A percentile compares a stretch with the other conserved stretches of the same genome.
Evolutionary conservation across 805 yeast species (phyloP).

Genomic region (Hanseniaspora guilliermondii): DNA sequence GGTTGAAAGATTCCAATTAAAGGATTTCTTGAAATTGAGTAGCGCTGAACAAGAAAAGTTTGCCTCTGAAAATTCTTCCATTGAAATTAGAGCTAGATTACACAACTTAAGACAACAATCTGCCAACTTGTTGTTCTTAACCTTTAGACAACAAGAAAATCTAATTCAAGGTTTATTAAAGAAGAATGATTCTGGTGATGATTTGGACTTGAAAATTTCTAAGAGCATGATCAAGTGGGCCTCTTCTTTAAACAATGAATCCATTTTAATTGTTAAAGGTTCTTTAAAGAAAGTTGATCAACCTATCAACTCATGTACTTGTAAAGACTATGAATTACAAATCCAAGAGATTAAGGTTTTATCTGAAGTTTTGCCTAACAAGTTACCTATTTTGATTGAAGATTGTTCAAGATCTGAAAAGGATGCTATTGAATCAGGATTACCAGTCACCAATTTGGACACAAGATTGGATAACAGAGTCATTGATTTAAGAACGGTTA

Average conservation of each 20-base stretch:
- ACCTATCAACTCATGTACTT: constrained; percentile 77
- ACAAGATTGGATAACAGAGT: constrained; percentile 92
- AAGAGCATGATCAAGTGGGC: constrained; percentile 97
- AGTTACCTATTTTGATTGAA: constrained; percentile 86
- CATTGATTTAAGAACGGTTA: constrained; percentile 89
- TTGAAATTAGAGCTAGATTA: constrained; percentile 83
- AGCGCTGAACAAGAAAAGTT: constrained; percentile 29
- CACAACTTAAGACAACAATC: constrained; percentile 93
- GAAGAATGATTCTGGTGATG: constrained; percentile 29
- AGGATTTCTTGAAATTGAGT: constrained; percentile 29
- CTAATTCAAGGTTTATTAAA: constrained; percentile 76
- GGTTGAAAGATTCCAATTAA: constrained; percentile 49
- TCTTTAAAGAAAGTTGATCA: constrained; percentile 71
- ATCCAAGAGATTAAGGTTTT: constrained; percentile 62
- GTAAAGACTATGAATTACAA: constrained; percentile 78
- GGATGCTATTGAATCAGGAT: constrained; percentile 80
- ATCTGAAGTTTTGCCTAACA: constrained; percentile 70
- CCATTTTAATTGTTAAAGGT: constrained; percentile 87
- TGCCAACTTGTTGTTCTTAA: constrained; percentile 81
- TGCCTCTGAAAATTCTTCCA: constrained; percentile 48
- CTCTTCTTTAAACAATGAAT: constrained; percentile 70
- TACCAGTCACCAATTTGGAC: constrained; percentile 91
- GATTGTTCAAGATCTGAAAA: constrained; percentile 93
- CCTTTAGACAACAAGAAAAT: constrained; percentile 80
- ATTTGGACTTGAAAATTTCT: constrained; percentile 56